phyloP scores from a whole-genome alignment of 1,284 basidiomycete species.

The Boletus putidus region DNA sequence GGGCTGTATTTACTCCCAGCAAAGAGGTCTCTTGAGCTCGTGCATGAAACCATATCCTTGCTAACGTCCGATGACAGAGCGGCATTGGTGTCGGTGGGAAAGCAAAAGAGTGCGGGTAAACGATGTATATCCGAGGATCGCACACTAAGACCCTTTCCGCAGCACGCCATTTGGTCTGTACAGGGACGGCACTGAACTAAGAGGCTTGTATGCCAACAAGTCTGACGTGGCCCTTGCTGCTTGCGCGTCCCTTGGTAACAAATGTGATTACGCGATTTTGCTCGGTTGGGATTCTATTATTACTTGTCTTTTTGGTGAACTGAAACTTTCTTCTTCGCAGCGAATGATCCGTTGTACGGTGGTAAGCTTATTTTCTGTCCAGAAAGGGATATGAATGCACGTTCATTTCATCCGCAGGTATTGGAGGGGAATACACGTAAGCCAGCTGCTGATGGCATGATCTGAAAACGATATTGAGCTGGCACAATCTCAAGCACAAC shows the following conservation, averaged over 20 bases:
- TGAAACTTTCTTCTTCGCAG: slow-evolving; percentile 39
- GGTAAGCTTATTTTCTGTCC: slow-evolving; percentile 46
- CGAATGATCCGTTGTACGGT: slow-evolving; percentile 81
- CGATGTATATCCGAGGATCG: not conserved
- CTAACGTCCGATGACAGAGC: slow-evolving; percentile 47
- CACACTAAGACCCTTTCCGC: slow-evolving; percentile 9
- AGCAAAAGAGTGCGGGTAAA: slow-evolving; percentile 59
- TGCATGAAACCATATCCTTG: not conserved
- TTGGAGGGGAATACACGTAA: slow-evolving; percentile 83
- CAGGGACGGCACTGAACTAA: slow-evolving; percentile 74
- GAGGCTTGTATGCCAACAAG: slow-evolving; percentile 73
- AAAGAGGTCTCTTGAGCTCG: slow-evolving; percentile 50
- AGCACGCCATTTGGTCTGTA: slow-evolving; percentile 80
- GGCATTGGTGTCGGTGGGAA: slow-evolving; percentile 71
- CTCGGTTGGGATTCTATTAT: slow-evolving; percentile 49
- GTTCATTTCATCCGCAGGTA: slow-evolving; percentile 43
- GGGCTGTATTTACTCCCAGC: slow-evolving; percentile 77
- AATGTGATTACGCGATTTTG: slow-evolving; percentile 78
- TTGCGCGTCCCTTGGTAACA: slow-evolving; percentile 60
- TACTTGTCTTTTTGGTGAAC: not conserved
- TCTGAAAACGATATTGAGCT: not conserved
- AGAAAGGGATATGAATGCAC: not conserved
- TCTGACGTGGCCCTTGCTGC: slow-evolving; percentile 67
- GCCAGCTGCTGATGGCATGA: slow-evolving; percentile 29
- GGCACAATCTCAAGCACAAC: slow-evolving; percentile 54